Evolutionary conservation across 1,284 basidiomycete genomes (phyloP), one percentile per base, ranked within the genome.

Genomic region (Inonotus obliquus): DNA sequence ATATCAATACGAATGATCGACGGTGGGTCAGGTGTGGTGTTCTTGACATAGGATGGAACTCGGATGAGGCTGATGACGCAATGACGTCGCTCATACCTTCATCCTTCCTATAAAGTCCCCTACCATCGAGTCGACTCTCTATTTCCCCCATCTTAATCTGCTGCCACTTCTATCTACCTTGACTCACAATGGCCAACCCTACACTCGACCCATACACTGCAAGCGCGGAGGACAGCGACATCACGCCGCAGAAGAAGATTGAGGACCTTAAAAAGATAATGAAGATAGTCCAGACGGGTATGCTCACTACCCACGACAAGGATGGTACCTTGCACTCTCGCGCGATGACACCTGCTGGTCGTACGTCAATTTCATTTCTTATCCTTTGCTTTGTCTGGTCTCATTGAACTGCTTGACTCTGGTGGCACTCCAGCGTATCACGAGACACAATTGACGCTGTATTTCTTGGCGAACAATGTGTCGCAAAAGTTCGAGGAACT

Each of bases 401-500:
- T 49, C 21, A 49, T 23, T 9, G 47, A 55, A 21, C 32, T 27
- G 19, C 29, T 37, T 57, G 39, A 45, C 29, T 25, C 23, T n/a
- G 41, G 38, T n/a, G 25, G 41, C 27, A n/a, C 14, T 57, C 3
- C 62, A 88, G 86, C 79, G 2, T 70, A 75, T 59, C 69, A 67
- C 13, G 76, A 79, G 11, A 77, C 75, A 21, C 79, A 85, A 64
- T 68, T 85, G 54, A 78, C 75, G 45, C 81, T 91, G 60, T 71
- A 83, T 35, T 95, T 94, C 76, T 76, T 94, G 65, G 90, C 87
- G 39, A 94, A 95, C 74, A 86, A 85, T 54, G 83, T 79, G 4
- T 87, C 88, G 9, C 79, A 81, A 73, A 94, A 94, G 71, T 89
- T 87, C 65, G 83, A 87, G 38, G 91, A 94, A 72, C 81, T 94